Evolutionary conservation across 2,329 filamentous ascomycete species (phyloP), one percentile per base, ranked within the genome.

Genomic region (Gnomoniopsis sp.): DNA sequence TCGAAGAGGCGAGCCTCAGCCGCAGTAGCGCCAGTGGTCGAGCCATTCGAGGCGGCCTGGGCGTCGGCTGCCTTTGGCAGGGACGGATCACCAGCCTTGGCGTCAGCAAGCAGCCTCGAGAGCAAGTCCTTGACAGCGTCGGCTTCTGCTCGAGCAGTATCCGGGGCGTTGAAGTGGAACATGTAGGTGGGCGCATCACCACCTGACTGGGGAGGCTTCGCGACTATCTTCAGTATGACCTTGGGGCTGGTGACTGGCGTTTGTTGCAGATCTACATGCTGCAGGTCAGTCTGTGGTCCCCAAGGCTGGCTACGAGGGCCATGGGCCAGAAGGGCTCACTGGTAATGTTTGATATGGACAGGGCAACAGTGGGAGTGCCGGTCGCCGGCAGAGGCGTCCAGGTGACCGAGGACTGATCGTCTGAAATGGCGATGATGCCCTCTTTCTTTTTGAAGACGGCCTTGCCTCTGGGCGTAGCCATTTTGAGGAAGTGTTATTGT

Each of bases 371-470:
- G 3, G 89, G 82, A 55, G 86, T 79, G 2, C 86, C 84, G 56
- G 79, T 81, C 36, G 84, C 81, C 49, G 82, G 81, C 55, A 84
- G 80, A 11, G 91, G 89, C 34, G 86, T 90, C 93, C 93, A 99
- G 71, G 85, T 88, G 62, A 98, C 84, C 41, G 82, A 86, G 68
- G 84, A 84, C 68, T 85, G 81, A 72, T 96, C 91, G 58, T 82
- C 77, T 17, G 89, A 86, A 66, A 98, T 80, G 26, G 86, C 84
- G 68, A 99, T 78, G 61, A 85, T 84, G 71, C 95, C 95, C 79
- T 98, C 90, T 75, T 96, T 95, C 80, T 98, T 99, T 77, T 97
- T 98, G 82, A 95, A 98, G 59, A 87, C 80, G 54, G 89, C 87
- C 63, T 83, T 84, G 60, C 88, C 90, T 66, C 79, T 82, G 54